Base-by-base conservation (phyloP, 306 rosid species). In the Carpinus fangiana region DNA sequence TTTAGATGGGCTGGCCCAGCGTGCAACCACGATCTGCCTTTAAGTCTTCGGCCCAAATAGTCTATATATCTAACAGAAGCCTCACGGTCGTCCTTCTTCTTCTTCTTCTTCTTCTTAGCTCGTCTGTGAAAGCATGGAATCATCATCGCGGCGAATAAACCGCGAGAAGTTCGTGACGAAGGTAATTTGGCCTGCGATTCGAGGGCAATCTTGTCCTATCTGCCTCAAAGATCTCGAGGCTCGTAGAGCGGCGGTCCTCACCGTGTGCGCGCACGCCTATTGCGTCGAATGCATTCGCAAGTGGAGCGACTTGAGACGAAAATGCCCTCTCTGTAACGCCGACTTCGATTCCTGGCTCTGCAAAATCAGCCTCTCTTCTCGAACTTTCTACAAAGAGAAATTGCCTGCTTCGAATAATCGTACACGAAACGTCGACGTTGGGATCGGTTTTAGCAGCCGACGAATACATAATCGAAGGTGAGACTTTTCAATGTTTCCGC, bases 321-420 rank as follows among this genome's bases (percentile, higher is more conserved):
- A 70, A 26, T 88, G 92, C 83, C 94, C 94, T 31, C 90, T 88
- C 69, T 90, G 94, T 61, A 90, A 86, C 77, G 76, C 86, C n/a
- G 71, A 56, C 43, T 90, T 86, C 79, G 78, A 80, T 8, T 83
- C 89, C 13, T 88, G 92, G 92, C 76, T 90, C 81, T 80, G 70
- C 53, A 47, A 51, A 0, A 75, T 88, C 78, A 77, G 69, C 48
- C 77, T 82, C 38, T 86, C 88, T 41, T 69, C 87, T 51, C 65
- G 56, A 73, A 46, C 23, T 16, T 90, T 86, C 76, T 82, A n/a
- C 55, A 82, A 72, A 17, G 80, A 84, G 73, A 72, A 70, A 2
- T 78, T 90, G 2, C 79, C 83, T 3, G 14, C 80, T 45, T 64
- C 62, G 66, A 70, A 7, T 4, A 38, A 66, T 73, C 17, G 3